Evolutionary conservation across 2,329 filamentous ascomycete species (phyloP), one percentile per base, ranked within the genome.

Genomic region (Penicillium sp.): DNA sequence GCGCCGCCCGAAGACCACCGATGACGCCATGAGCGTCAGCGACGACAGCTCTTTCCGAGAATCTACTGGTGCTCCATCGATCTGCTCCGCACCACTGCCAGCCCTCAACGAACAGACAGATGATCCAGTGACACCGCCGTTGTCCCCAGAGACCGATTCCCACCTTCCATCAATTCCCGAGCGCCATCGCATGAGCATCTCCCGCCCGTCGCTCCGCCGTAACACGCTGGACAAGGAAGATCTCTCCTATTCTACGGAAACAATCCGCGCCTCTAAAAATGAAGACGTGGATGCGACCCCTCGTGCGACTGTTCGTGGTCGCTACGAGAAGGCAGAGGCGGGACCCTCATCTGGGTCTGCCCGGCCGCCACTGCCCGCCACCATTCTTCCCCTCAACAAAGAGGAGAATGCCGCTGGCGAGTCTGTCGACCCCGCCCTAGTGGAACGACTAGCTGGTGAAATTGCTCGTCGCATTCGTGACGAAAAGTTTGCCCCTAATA

Each of bases 401-500:
- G 58, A 63, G n/a, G 64, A 71, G 4, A 65, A 61, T 5, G 42
- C 58, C 8, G 60, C 61, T 21, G 66, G 71, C 28, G 68, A 67
- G 14, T 72, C 79, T 21, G 68, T 80, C n/a, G 78, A 81, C 55
- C 75, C 78, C 58, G 72, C 71, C 4, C 71, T 76, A 65, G 75
- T 79, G 48, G 74, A 76, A 65, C 74, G 96, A 78, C 94, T 99
- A 85, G 92, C 93, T 5, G 88, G 87, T 60, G 94, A 97, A 73
- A 93, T 97, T 65, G 91, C 92, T 31, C 72, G 73, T 56, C 88
- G 91, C 52, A 91, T 96, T 61, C 90, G 93, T 62, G 90, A 96
- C 63, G 90, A 96, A 75, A 94, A 96, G 75, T 69, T 71, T 42
- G 66, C 72, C 47, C 53, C 63, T 18, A 64, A 59, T 45, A 68